Base-by-base conservation (phyloP, 805 yeast species). In the Wickerhamomyces hampshirensis region DNA sequence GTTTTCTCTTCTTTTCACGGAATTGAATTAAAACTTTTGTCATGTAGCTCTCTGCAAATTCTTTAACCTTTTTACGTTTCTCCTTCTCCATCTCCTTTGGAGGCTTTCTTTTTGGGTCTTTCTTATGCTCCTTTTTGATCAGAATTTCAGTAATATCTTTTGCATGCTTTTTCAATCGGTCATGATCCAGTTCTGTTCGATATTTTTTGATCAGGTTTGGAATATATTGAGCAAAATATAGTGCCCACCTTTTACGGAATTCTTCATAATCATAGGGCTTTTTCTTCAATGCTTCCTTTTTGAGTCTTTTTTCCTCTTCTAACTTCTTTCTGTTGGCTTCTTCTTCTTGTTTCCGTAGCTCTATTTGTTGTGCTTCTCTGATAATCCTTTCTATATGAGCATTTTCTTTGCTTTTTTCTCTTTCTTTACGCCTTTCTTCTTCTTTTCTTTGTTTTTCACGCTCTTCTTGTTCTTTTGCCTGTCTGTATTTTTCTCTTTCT, bases 121-220 rank as follows among this genome's bases (percentile, higher is more conserved):
- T 60, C 35, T 61, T 59, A 19, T 57, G 42, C 56, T 87, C 97
- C 56, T 91, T 93, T 5, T 70, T 68, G 0, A 79, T 75, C 30
- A 93, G 63, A 0, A 66, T 60, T 44, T 77, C 73, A 5, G 81
- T 87, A 39, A 91, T 76, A 33, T 88, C 96, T 42, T 77, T 73
- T 3, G 96, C 85, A 59, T 88, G 82, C 26, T 71, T 71, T 60
- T 89, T 91, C 34, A 86, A 53, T 38, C 76, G 69, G 5, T 84
- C 95, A 39, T 76, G 78, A 5, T 87, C 88, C 16, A 91, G 66
- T 36, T 77, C 79, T 3, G 66, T 55, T 45, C 76, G 81, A 56
- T 82, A 76, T 46, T 74, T 75, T 45, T 78, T 77, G 37, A 89
- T 67, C 52, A 84, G 59, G 50, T 88, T 87, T 8, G 97, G 97